A percentile compares a stretch with the other conserved stretches of the same genome.
Conservation (phyloP, 2,329 filamentous ascomycete species). For the Penicillium sp. region DNA sequence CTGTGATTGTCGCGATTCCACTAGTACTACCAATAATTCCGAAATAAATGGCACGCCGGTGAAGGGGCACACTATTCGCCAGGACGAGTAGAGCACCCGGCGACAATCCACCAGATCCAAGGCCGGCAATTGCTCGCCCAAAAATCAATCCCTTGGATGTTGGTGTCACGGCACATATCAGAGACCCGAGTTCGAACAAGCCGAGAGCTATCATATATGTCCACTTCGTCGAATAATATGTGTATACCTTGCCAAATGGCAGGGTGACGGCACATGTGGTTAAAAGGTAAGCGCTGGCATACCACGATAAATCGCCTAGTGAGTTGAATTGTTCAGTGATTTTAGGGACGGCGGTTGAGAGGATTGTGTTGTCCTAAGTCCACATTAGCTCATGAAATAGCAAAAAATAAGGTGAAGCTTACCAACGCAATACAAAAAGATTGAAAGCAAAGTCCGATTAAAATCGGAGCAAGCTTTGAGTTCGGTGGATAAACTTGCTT, state of each 20-base stretch:
- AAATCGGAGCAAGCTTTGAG: conserved; percentile 34
- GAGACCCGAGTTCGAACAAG: conserved; percentile 45
- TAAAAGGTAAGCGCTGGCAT: conserved; percentile 46
- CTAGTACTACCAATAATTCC: conserved; percentile 45
- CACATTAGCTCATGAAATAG: not conserved
- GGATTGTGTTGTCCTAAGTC: conserved; percentile 42
- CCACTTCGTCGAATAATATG: conserved; percentile 46
- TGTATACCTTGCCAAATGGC: conserved; percentile 46
- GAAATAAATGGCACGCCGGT: conserved; percentile 41
- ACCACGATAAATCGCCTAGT: conserved; percentile 49
- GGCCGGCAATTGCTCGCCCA: conserved; percentile 42
- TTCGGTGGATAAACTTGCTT: conserved; percentile 33
- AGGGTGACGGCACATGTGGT: conserved; percentile 45
- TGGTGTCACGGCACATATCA: conserved; percentile 39
- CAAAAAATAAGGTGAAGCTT: not conserved
- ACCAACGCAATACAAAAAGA: conserved; percentile 42
- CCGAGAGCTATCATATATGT: conserved; percentile 39
- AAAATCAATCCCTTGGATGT: conserved; percentile 41
- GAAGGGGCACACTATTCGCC: conserved; percentile 40
- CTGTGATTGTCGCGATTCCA: conserved; percentile 44
- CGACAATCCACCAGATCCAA: conserved; percentile 41
- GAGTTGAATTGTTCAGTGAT: conserved; percentile 51
- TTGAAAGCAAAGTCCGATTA: conserved; percentile 37
- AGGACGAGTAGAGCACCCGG: conserved; percentile 42
- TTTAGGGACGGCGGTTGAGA: conserved; percentile 47